Conservation (phyloP, 2,329 filamentous ascomycete species). For the Annulohypoxylon truncatum region DNA sequence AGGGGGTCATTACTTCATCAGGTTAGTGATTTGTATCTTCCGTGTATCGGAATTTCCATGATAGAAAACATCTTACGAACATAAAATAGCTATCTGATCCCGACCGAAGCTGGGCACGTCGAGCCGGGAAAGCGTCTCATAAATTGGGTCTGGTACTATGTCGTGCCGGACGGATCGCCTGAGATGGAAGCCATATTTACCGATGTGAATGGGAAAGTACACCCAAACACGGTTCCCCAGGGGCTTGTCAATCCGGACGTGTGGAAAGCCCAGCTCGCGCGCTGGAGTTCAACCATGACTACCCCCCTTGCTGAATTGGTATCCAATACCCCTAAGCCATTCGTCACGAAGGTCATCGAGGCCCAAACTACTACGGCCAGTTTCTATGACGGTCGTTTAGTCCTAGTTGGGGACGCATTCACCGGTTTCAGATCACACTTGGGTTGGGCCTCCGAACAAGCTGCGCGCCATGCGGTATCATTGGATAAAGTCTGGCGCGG, state of each 20-base stretch:
- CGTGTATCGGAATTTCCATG: neutral
- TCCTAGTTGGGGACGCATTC: conserved; percentile 60
- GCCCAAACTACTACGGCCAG: conserved; percentile 52
- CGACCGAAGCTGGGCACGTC: conserved; percentile 54
- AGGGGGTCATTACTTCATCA: conserved; percentile 40
- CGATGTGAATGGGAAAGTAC: conserved; percentile 53
- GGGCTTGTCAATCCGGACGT: conserved; percentile 53
- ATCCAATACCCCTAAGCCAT: conserved; percentile 54
- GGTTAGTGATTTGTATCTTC: conserved; percentile 24
- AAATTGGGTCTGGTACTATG: conserved; percentile 62
- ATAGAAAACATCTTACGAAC: neutral
- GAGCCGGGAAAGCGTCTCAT: conserved; percentile 55
- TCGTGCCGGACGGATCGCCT: conserved; percentile 53
- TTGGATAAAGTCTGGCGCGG: conserved; percentile 55
- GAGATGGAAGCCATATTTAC: conserved; percentile 58
- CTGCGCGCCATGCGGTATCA: conserved; percentile 57
- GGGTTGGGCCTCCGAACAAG: conserved; percentile 59
- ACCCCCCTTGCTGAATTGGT: conserved; percentile 57
- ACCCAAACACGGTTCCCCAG: conserved; percentile 57
- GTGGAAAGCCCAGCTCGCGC: conserved; percentile 48
- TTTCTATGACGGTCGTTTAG: conserved; percentile 55
- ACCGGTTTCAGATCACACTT: conserved; percentile 60
- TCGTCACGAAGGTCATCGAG: conserved; percentile 60
- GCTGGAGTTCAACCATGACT: conserved; percentile 45
- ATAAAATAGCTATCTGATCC: conserved; percentile 45